Conservation (phyloP, 2,329 filamentous ascomycete species). For the Metarhizium sp. region DNA sequence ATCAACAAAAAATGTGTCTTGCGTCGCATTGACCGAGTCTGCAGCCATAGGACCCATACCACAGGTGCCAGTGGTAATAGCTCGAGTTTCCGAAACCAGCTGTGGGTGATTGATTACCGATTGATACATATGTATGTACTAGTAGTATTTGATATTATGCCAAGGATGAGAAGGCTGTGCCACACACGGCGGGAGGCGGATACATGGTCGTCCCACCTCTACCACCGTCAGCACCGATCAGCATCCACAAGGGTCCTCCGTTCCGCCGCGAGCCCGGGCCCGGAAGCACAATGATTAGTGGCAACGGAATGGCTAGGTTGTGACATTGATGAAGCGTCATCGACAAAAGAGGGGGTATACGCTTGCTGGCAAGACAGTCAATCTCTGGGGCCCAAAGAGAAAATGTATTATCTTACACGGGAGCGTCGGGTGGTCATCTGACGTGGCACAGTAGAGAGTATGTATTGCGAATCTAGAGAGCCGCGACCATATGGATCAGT, state of each 20-base stretch:
- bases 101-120: not conserved
- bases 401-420: too few relatives aligned
- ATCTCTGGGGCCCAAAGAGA: not conserved
- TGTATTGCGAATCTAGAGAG: not conserved
- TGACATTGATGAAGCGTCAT: not conserved
- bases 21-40: not conserved
- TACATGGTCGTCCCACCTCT: conserved; percentile 1
- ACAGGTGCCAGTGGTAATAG: not conserved
- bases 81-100: not conserved
- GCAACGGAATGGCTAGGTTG: not conserved
- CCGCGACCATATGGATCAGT: not conserved
- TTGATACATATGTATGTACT: not conserved
- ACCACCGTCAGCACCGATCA: conserved; percentile 6
- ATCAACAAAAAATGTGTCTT: not conserved
- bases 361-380: not conserved
- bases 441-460: not conserved
- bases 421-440: not conserved
- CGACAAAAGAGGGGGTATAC: not conserved
- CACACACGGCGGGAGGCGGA: conserved; percentile 2
- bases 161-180: not conserved
- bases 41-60: not conserved
- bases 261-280: conserved; percentile 2
- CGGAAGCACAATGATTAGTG: conserved; percentile 1
- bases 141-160: too few relatives aligned
- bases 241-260: conserved; percentile 4